Evolutionary conservation across 108 stramenopile genomes (phyloP).

Genomic region (Craspedostauros australis): DNA sequence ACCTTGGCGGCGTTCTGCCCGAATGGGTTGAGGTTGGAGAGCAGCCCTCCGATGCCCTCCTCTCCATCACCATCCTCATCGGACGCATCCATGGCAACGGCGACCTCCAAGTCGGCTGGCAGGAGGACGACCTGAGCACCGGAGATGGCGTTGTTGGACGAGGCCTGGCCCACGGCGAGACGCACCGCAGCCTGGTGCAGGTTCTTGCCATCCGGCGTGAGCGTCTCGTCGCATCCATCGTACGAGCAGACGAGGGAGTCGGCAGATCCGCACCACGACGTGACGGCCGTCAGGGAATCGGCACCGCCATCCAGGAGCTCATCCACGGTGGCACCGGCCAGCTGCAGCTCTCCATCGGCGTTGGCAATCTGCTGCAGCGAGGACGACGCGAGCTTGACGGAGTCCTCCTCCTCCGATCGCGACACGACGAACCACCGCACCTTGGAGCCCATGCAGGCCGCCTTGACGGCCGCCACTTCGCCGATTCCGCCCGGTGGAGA

Average conservation of each 20-base stretch:
- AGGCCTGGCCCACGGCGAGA: constrained; percentile 48
- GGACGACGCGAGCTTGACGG: constrained; percentile 32
- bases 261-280: constrained; percentile 48
- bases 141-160: constrained; percentile 11
- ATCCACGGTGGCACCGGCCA: constrained; percentile 54
- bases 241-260: constrained; percentile 50
- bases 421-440: constrained; percentile 77
- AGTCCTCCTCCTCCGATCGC: constrained; percentile 9
- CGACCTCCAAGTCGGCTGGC: constrained; percentile 34
- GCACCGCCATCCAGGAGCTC: constrained; percentile 29
- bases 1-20: constrained; percentile 18
- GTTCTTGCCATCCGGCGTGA: constrained; percentile 9
- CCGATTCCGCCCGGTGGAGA: constrained; percentile 82
- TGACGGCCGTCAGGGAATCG: constrained; percentile 36
- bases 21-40: too few species aligned
- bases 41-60: constrained; percentile 27
- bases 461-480: constrained; percentile 62
- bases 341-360: constrained; percentile 49
- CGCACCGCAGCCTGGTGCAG: constrained; percentile 59
- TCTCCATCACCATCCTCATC: constrained; percentile 21
- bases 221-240: constrained; percentile 33
- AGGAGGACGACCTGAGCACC: constrained; percentile 45
- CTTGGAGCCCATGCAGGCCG: constrained; percentile 45
- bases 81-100: constrained; percentile 11
- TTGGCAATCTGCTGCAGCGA: constrained; percentile 19